These are phyloP conservation scores for Lonicera japonica DNA, from an alignment of 129 eudicot genomes.

Conservation along the genomic window DNA sequence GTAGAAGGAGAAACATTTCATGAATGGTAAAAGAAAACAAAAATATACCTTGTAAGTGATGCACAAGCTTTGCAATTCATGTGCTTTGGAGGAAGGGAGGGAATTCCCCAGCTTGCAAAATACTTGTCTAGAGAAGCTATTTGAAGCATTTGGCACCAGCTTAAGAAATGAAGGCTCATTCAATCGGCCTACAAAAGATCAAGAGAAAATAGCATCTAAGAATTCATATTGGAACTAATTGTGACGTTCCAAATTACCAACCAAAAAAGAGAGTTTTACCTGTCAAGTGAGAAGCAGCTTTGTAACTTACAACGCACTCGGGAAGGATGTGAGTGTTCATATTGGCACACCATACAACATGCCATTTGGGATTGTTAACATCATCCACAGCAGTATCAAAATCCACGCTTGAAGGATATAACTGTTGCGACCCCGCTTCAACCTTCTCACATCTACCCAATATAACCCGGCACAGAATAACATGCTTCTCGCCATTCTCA, in stretches of 20 bases:
- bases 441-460: slow-evolving; percentile 42
- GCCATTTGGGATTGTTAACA: slow-evolving; percentile 31
- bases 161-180: slow-evolving; percentile 2
- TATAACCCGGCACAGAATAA: slow-evolving; percentile 34
- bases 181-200: slow-evolving; percentile 11
- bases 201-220: neutral
- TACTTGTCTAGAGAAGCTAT: slow-evolving; percentile 14
- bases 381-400: slow-evolving; percentile 47
- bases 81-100: slow-evolving; percentile 28
- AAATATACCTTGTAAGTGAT: slow-evolving; percentile 26
- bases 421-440: slow-evolving; percentile 31
- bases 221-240: neutral
- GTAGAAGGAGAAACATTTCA: neutral
- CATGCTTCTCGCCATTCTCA: slow-evolving; percentile 44
- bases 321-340: slow-evolving; percentile 49
- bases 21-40: neutral
- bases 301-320: slow-evolving; percentile 42
- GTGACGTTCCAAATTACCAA: neutral
- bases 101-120: slow-evolving; percentile 16
- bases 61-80: slow-evolving; percentile 20
- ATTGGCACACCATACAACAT: slow-evolving; percentile 40
- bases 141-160: slow-evolving; percentile 10
- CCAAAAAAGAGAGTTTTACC: slow-evolving; percentile 21
- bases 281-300: slow-evolving; percentile 2
- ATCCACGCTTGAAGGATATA: slow-evolving; percentile 35